A percentile compares a stretch with the other conserved stretches of the same genome.
Evolutionary conservation across 352 stramenopile species (phyloP).

Genomic region (Lagenidium sp.): DNA sequence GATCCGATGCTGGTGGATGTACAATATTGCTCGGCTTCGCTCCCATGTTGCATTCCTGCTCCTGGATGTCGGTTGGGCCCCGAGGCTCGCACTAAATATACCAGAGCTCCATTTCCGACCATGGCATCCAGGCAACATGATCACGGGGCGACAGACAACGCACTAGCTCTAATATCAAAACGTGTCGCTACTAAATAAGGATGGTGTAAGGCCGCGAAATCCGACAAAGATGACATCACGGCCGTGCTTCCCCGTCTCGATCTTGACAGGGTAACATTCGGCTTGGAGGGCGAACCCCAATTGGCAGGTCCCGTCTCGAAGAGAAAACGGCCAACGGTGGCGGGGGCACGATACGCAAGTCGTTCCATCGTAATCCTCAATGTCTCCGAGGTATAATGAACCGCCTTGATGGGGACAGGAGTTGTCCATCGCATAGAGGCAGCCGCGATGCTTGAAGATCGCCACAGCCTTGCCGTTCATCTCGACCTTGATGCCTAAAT

Average conservation of each 20-base stretch:
- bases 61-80: too few relatives aligned
- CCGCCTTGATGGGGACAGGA: constrained; percentile 71
- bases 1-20: constrained; percentile 18
- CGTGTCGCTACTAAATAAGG: constrained; percentile 64
- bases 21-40: constrained; percentile 18
- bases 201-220: constrained; percentile 39
- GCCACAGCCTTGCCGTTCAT: constrained; percentile 66
- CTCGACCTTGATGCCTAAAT: constrained; percentile 46
- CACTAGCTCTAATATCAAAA: constrained; percentile 31
- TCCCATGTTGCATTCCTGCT: constrained; percentile 35
- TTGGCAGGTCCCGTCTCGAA: constrained; percentile 65
- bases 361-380: constrained; percentile 71
- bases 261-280: constrained; percentile 53
- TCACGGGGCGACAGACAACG: constrained; percentile 1
- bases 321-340: constrained; percentile 77
- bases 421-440: constrained; percentile 72
- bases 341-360: constrained; percentile 68
- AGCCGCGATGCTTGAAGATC: constrained; percentile 71
- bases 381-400: constrained; percentile 77
- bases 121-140: too few relatives aligned
- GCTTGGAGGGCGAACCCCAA: constrained; percentile 35
- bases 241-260: constrained; percentile 31
- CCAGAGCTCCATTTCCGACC: too few relatives aligned
- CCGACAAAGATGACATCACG: constrained; percentile 53
- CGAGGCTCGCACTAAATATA: too few relatives aligned